phyloP scores from a whole-genome alignment of 495 filamentous ascomycete species.

The Hyaloscypha variabilis region DNA sequence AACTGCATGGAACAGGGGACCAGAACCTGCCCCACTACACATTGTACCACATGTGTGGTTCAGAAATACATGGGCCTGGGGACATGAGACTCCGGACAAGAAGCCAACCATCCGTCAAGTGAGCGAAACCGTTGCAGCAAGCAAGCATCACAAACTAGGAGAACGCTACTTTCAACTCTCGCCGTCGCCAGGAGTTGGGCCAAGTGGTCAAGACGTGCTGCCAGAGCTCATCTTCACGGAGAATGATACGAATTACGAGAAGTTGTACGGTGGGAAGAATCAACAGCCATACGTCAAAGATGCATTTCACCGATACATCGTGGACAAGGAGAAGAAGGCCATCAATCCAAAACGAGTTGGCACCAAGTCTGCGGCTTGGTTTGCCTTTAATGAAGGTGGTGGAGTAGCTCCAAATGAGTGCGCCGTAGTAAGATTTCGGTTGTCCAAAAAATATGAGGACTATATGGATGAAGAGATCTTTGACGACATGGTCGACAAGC shows the following conservation, averaged over 20 bases:
- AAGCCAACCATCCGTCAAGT: slow-evolving; percentile 75
- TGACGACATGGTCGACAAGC: slow-evolving; percentile 87
- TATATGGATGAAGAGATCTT: slow-evolving; percentile 92
- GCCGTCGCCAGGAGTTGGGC: slow-evolving; percentile 82
- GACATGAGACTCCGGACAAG: slow-evolving; percentile 66
- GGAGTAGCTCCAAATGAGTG: slow-evolving; percentile 89
- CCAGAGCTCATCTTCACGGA: slow-evolving; percentile 89
- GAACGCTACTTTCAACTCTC: slow-evolving; percentile 84
- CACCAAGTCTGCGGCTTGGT: slow-evolving; percentile 92
- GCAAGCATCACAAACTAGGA: slow-evolving; percentile 76
- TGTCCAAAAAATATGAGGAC: slow-evolving; percentile 70
- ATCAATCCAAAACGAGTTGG: slow-evolving; percentile 80
- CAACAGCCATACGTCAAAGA: slow-evolving; percentile 87
- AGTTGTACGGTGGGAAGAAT: slow-evolving; percentile 77
- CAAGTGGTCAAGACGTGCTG: slow-evolving; percentile 77
- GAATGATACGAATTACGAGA: slow-evolving; percentile 86
- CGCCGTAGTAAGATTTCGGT: slow-evolving; percentile 90
- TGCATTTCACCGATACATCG: slow-evolving; percentile 87
- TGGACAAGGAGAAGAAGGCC: slow-evolving; percentile 75
- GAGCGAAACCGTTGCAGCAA: slow-evolving; percentile 66
- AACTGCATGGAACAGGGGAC: slow-evolving; percentile 93
- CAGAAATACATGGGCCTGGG: slow-evolving; percentile 96
- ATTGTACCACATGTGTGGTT: slow-evolving; percentile 97
- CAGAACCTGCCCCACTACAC: slow-evolving; percentile 86
- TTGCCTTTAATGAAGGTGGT: slow-evolving; percentile 83